Evolutionary conservation across 257 asterid species (phyloP).

Genomic region (Datura wrightii): DNA sequence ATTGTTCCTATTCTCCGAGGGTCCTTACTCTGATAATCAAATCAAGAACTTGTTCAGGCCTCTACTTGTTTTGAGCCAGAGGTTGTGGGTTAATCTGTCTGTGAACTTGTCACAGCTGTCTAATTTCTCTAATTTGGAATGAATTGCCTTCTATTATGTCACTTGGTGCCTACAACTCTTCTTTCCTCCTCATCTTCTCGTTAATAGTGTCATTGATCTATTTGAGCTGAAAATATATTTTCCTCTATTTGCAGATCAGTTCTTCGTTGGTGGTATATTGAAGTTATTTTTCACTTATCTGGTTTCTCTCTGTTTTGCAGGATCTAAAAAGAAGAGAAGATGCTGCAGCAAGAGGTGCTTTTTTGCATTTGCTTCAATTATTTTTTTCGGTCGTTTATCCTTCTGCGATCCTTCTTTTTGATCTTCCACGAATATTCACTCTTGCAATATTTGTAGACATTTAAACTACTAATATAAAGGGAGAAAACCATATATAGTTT

Average conservation of each 20-base stretch:
- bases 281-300: slow-evolving; percentile 9
- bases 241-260: background rate
- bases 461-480: slow-evolving; percentile 13
- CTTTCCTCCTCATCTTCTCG: slow-evolving; percentile 7
- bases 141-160: background rate
- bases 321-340: slow-evolving; percentile 36
- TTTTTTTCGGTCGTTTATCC: background rate
- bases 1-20: background rate
- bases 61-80: background rate
- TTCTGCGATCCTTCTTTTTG: slow-evolving; percentile 17
- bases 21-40: background rate
- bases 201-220: background rate
- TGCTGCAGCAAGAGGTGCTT: slow-evolving; percentile 83
- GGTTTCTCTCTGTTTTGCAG: slow-evolving; percentile 20
- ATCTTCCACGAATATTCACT: background rate
- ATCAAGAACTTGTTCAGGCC: background rate
- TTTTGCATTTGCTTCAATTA: slow-evolving; percentile 30
- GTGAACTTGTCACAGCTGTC: background rate
- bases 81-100: background rate
- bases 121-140: background rate
- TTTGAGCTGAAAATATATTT: slow-evolving; percentile 7
- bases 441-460: background rate
- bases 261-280: slow-evolving; percentile 8
- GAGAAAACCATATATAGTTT: background rate
- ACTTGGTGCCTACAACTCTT: background rate